Percentiles rank a stretch among this genome's conserved stretches.
Conservation (phyloP, 1,284 basidiomycete species). For the Tylopilus sp. region DNA sequence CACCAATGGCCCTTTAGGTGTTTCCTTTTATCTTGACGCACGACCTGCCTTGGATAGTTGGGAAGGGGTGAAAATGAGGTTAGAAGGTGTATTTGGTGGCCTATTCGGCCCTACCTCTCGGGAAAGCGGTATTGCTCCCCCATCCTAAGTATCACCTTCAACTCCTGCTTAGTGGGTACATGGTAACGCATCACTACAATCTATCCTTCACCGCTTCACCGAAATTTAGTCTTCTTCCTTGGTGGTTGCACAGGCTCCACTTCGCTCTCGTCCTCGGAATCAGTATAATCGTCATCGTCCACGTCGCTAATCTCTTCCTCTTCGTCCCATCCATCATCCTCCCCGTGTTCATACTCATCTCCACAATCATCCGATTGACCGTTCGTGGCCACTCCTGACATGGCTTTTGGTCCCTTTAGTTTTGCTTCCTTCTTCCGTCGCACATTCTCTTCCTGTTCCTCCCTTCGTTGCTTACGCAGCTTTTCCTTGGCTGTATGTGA, state of each 20-base stretch:
- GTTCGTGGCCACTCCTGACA: constrained; percentile 36
- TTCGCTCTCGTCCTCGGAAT: constrained; percentile 42
- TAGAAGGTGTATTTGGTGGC: constrained; percentile 46
- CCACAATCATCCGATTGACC: constrained; percentile 30
- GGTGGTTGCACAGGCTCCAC: constrained; percentile 36
- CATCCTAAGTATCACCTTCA: constrained; percentile 11
- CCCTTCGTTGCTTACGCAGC: constrained; percentile 70
- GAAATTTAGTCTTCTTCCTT: constrained; percentile 37
- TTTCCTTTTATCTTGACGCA: constrained; percentile 92
- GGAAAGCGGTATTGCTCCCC: constrained; percentile 19
- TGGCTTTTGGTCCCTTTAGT: constrained; percentile 29
- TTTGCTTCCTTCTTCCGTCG: constrained; percentile 63
- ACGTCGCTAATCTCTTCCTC: constrained; percentile 64
- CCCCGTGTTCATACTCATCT: constrained; percentile 42
- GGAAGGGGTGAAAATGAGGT: constrained; percentile 83
- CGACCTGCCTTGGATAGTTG: constrained; percentile 90
- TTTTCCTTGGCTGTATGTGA: constrained; percentile 75
- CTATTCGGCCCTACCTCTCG: constrained; percentile 33
- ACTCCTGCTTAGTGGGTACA: constrained; percentile 9
- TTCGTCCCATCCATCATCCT: constrained; percentile 53
- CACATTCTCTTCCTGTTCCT: constrained; percentile 88
- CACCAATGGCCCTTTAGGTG: constrained; percentile 38
- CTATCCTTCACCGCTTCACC: constrained; percentile 36
- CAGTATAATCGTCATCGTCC: constrained; percentile 45
- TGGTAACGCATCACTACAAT: constrained; percentile 8